phyloP scores from a whole-genome alignment of 2,329 filamentous ascomycete species.

The Coniochaeta ligniaria region DNA sequence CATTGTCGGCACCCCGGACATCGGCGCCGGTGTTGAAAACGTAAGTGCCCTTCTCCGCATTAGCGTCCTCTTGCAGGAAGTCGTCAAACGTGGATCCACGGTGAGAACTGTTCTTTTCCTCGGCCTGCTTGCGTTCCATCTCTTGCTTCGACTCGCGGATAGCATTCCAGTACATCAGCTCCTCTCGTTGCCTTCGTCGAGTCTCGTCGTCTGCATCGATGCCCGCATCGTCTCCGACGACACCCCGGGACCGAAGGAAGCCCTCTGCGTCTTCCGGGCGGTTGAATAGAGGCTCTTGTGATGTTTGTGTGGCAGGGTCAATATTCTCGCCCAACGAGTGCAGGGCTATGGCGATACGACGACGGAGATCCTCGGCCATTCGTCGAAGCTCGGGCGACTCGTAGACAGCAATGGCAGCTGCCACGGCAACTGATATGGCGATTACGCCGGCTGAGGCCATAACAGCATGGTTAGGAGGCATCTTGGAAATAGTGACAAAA shows the following conservation, averaged over 20 bases:
- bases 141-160: slow-evolving; percentile 42
- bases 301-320: slow-evolving; percentile 29
- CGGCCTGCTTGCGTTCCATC: slow-evolving; percentile 16
- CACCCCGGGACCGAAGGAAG: slow-evolving; percentile 47
- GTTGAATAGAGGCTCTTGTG: slow-evolving; percentile 49
- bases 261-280: slow-evolving; percentile 60
- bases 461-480: slow-evolving; percentile 49
- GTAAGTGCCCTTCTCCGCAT: slow-evolving; percentile 46
- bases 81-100: slow-evolving; percentile 48
- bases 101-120: slow-evolving; percentile 8
- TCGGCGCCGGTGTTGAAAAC: slow-evolving; percentile 52
- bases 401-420: slow-evolving; percentile 53
- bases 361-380: slow-evolving; percentile 53
- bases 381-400: slow-evolving; percentile 57
- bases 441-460: slow-evolving; percentile 51
- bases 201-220: slow-evolving; percentile 58
- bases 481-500: slow-evolving; percentile 17
- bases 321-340: slow-evolving; percentile 53
- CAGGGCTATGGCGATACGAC: slow-evolving; percentile 52
- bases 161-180: slow-evolving; percentile 60
- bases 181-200: slow-evolving; percentile 53
- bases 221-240: slow-evolving; percentile 26
- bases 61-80: slow-evolving; percentile 43
- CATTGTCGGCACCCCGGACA: slow-evolving; percentile 24
- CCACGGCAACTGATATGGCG: slow-evolving; percentile 49